Percentiles rank a stretch among this genome's conserved stretches.
Evolutionary conservation across 305 asterid genomes (phyloP).

Genomic region (Solanum hybrid): DNA sequence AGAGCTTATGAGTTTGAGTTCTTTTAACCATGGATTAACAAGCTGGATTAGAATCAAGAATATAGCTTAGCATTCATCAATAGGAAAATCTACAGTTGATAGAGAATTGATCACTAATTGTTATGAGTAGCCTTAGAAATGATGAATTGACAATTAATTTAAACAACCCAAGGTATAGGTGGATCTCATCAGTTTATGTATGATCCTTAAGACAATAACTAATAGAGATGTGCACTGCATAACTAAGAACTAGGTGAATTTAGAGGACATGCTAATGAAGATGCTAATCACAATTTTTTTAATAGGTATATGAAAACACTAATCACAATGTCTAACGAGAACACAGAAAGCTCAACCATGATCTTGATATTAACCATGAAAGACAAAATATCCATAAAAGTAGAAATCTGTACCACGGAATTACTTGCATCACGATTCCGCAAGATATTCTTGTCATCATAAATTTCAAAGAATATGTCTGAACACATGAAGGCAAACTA

Average conservation of each 20-base stretch:
- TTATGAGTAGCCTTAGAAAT: neutral
- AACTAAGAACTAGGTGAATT: neutral
- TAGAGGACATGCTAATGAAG: neutral
- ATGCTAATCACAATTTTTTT: neutral
- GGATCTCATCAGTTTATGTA: neutral
- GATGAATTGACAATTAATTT: neutral
- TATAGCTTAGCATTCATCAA: neutral
- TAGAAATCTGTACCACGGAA: constrained; percentile 62
- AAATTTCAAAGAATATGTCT: constrained; percentile 68
- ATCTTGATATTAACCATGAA: neutral
- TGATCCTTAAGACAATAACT: neutral
- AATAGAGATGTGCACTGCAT: neutral
- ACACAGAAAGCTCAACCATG: neutral
- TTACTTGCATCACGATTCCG: constrained; percentile 61
- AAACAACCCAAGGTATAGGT: neutral
- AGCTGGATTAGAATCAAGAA: neutral
- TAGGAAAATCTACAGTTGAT: neutral
- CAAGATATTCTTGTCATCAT: constrained; percentile 54
- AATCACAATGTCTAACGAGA: neutral
- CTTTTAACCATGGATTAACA: neutral
- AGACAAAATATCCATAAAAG: neutral
- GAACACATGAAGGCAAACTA: constrained; percentile 13
- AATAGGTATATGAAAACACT: neutral
- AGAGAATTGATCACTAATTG: neutral
- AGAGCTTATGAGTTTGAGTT: neutral